A percentile compares a stretch with the other conserved stretches of the same genome.
Conservation (phyloP, 2,329 filamentous ascomycete species). For the Magnaporthiopsis rhizophila region DNA sequence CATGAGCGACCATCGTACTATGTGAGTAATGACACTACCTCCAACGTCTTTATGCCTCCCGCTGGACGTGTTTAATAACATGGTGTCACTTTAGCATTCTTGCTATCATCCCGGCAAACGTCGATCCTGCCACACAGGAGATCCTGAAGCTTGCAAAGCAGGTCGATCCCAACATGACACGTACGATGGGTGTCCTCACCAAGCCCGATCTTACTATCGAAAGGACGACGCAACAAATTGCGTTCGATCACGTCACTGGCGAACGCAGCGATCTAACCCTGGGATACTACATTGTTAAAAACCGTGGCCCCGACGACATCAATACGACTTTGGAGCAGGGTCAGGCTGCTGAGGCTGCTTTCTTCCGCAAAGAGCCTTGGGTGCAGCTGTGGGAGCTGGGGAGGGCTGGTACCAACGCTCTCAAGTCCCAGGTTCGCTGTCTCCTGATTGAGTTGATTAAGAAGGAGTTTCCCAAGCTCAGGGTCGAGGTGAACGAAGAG, state of each 20-base stretch:
- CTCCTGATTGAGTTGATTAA: slow-evolving; percentile 34
- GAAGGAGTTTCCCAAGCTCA: slow-evolving; percentile 27
- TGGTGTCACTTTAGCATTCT: slow-evolving; percentile 28
- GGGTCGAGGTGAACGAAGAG: slow-evolving; percentile 21
- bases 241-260: slow-evolving; percentile 33
- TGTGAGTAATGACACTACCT: slow-evolving; percentile 15
- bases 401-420: slow-evolving; percentile 24
- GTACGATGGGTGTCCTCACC: slow-evolving; percentile 44
- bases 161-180: slow-evolving; percentile 29
- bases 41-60: no score
- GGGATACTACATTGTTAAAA: slow-evolving; percentile 41
- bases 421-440: slow-evolving; percentile 26
- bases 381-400: slow-evolving; percentile 15
- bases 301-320: slow-evolving; percentile 35
- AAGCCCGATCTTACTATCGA: slow-evolving; percentile 50
- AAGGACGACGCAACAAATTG: slow-evolving; percentile 25
- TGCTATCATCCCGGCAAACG: slow-evolving; percentile 31
- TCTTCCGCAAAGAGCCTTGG: slow-evolving; percentile 32
- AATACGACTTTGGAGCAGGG: slow-evolving; percentile 23
- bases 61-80: no score
- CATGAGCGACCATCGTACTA: slow-evolving; percentile 37
- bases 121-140: slow-evolving; percentile 30
- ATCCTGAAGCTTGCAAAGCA: slow-evolving; percentile 28
- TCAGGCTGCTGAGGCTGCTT: slow-evolving; percentile 23
- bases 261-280: slow-evolving; percentile 32